A percentile compares a stretch with the other conserved stretches of the same genome.
These are phyloP conservation scores for Triticum urartu DNA, from an alignment of 176 grass and related monocot genomes.

Conservation along the genomic window DNA sequence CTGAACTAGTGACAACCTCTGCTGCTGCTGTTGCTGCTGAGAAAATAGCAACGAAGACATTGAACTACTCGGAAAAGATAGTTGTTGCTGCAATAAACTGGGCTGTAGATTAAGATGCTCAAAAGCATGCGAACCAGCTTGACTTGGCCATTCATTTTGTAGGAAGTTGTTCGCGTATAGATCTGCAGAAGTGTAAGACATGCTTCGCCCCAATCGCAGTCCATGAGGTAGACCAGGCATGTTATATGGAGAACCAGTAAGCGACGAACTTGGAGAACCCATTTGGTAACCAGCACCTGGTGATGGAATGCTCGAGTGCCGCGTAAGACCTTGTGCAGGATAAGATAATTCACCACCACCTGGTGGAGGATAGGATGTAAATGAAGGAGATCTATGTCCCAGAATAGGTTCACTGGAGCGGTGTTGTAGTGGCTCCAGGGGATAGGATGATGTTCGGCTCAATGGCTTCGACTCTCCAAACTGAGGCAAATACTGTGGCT, in stretches of 20 bases:
- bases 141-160: conserved; percentile 51
- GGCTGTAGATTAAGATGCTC: conserved; percentile 55
- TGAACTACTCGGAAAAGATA: conserved; percentile 50
- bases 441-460: conserved; percentile 87
- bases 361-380: conserved; percentile 63
- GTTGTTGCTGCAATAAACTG: conserved; percentile 52
- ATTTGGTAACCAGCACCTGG: conserved; percentile 59
- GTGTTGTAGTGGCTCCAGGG: conserved; percentile 63
- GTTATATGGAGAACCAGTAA: conserved; percentile 59
- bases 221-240: conserved; percentile 59
- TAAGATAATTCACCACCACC: conserved; percentile 45
- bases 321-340: conserved; percentile 56
- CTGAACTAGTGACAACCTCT: conserved; percentile 48
- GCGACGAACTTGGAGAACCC: conserved; percentile 49
- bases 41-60: conserved; percentile 49
- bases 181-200: conserved; percentile 52
- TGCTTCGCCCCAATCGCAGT: conserved; percentile 62
- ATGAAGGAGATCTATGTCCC: conserved; percentile 50
- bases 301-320: conserved; percentile 89
- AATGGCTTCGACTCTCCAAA: conserved; percentile 63
- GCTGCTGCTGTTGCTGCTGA: conserved; percentile 48
- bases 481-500: conserved; percentile 39
- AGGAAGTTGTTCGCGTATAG: conserved; percentile 23
- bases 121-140: conserved; percentile 31
- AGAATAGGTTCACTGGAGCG: conserved; percentile 66